Base-by-base conservation (phyloP, 768 basidiomycete species). In the Rhizopogon roseolus region DNA sequence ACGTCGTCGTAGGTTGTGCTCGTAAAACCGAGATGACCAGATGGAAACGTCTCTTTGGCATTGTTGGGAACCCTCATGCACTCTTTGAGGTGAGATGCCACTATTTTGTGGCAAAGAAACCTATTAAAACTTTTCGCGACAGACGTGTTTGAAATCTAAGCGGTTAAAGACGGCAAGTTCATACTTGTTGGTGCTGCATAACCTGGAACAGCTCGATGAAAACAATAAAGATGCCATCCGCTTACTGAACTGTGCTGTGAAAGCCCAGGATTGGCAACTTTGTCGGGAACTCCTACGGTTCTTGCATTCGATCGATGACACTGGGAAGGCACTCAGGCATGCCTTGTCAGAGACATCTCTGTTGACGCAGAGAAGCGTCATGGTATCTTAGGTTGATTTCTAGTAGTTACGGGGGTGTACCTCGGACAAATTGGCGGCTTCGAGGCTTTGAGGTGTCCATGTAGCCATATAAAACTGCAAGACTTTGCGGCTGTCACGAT, bases 1-100 rank as follows among this genome's bases (percentile, higher is more conserved):
- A 98, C 54, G 94, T 98, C 6, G 91, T 98, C 11, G 95, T 98
- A 9, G 87, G 90, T 5, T 98, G 96, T 62, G 96, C 97, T 17
- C 78, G 97, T 50, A 99, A 99, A 74, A 98, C 93, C 6, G 97
- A 99, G 70, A 81, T 95, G 65, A 86, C 90, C 4, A 72, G 88
- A 49, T 99, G 97, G 97, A 80, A 81, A 43, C 81, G 86, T 52
- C 72, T 99, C 39, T 99, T 99, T 67, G 83, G 84, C 52, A 79
- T 91, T 34, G 94, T 96, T 3, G 97, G 97, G 6, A 90, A 87
- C 64, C 96, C 97, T 0, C 85, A 94, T 63, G 74, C 80, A 4
- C 75, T 99, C 37, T 98, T 98, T 64, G 96, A 99, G 79, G 92
- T 95, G 63, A 50, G 75, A 71, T 7, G n/a, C 55, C 44, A 16